A percentile compares a stretch with the other conserved stretches of the same genome.
Conservation (phyloP, 345 rosid species). For the Laguncularia racemosa region DNA sequence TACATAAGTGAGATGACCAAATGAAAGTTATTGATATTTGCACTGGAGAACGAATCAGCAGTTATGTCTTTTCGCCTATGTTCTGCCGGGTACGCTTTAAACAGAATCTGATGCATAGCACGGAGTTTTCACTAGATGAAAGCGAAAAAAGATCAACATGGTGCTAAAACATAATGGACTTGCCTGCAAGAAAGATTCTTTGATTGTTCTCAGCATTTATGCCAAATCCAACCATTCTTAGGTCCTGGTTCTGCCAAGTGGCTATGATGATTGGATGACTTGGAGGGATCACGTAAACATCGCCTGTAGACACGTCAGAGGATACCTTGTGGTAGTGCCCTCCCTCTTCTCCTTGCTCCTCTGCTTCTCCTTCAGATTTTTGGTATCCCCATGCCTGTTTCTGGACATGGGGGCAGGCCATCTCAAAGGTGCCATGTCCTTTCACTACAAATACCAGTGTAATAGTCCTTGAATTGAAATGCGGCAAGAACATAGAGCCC, state of each 20-base stretch:
- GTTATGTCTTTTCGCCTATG: too few relatives aligned
- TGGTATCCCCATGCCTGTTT: constrained; percentile 3
- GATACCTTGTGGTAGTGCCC: constrained; percentile 22
- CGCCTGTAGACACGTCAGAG: constrained; percentile 32
- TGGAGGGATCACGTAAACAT: constrained; percentile 33
- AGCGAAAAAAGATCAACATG: background rate
- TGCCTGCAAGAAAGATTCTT: constrained; percentile 49
- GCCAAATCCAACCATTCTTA: constrained; percentile 30
- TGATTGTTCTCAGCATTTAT: constrained; percentile 25
- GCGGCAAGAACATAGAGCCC: constrained; percentile 45
- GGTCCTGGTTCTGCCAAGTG: constrained; percentile 18
- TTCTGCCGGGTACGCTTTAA: too few relatives aligned
- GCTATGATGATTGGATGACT: constrained; percentile 36
- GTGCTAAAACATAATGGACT: background rate
- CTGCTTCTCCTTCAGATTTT: constrained; percentile 9
- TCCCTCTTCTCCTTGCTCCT: constrained; percentile 9
- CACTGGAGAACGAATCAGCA: too few relatives aligned
- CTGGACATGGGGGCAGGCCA: constrained; percentile 40
- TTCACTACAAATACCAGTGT: constrained; percentile 20
- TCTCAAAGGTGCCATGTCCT: constrained; percentile 39
- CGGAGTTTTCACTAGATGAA: too few relatives aligned
- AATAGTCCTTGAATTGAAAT: constrained; percentile 29
- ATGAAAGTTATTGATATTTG: too few relatives aligned
- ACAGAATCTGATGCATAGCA: too few relatives aligned
- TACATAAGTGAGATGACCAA: too few relatives aligned